phyloP scores from a whole-genome alignment of 768 basidiomycete genomes.

The Phanerochaete sordida region DNA sequence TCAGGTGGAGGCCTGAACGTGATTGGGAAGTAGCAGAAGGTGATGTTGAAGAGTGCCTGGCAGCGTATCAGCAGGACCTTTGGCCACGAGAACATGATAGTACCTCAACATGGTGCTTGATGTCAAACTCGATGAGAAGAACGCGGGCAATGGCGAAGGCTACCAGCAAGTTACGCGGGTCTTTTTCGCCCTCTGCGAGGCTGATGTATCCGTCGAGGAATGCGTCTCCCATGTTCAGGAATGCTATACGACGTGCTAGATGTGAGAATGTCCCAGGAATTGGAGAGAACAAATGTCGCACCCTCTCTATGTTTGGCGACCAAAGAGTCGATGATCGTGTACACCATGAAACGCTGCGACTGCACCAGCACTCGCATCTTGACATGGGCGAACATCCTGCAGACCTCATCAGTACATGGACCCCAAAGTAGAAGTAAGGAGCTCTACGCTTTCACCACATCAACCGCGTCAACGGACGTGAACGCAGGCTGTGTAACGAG shows the following conservation, averaged over 20 bases:
- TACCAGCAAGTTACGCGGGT: conserved; percentile 88
- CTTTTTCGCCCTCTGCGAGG: conserved; percentile 95
- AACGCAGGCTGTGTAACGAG: conserved; percentile 63
- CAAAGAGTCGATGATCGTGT: conserved; percentile 74
- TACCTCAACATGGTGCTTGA: conserved; percentile 74
- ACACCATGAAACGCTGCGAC: conserved; percentile 77
- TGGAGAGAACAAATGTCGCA: conserved; percentile 31
- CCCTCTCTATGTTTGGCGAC: conserved; percentile 69
- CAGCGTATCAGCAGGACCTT: background rate
- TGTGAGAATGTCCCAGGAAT: background rate
- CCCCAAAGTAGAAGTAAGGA: conserved; percentile 3
- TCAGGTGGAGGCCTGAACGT: conserved; percentile 92
- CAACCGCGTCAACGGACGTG: conserved; percentile 58
- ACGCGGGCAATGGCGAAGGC: conserved; percentile 89
- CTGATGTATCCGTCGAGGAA: conserved; percentile 75
- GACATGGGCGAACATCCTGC: conserved; percentile 73
- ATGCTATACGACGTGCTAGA: conserved; percentile 35
- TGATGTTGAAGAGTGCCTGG: conserved; percentile 89
- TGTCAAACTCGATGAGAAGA: conserved; percentile 85
- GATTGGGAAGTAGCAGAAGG: conserved; percentile 98
- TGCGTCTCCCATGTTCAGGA: conserved; percentile 66
- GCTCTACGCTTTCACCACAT: conserved; percentile 61
- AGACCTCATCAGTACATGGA: background rate
- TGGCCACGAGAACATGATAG: conserved; percentile 17
- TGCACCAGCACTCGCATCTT: conserved; percentile 82